Evolutionary conservation across 805 yeast species (phyloP).

Genomic region (Lachancea mirantina): DNA sequence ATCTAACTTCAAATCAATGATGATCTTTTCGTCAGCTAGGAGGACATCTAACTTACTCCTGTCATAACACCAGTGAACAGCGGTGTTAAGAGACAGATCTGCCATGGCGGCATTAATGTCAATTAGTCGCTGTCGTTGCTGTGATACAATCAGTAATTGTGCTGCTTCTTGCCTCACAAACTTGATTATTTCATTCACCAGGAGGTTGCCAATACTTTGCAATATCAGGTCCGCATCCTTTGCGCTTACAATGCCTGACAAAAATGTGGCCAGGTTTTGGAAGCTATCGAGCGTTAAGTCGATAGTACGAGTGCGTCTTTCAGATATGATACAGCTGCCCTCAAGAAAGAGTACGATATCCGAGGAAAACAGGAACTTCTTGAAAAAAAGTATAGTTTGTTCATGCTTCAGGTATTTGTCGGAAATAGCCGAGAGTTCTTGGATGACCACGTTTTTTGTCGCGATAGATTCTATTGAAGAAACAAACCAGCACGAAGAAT

Average conservation of each 20-base stretch:
- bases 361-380: slow-evolving; percentile 16
- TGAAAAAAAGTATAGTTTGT: slow-evolving; percentile 11
- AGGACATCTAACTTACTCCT: slow-evolving; percentile 15
- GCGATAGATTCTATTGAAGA: slow-evolving; percentile 19
- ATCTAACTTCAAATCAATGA: slow-evolving; percentile 22
- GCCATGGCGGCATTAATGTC: slow-evolving; percentile 11
- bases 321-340: not conserved
- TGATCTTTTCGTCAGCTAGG: slow-evolving; percentile 19
- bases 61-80: slow-evolving; percentile 14
- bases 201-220: slow-evolving; percentile 13
- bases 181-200: slow-evolving; percentile 21
- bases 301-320: not conserved
- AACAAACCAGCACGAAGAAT: slow-evolving; percentile 25
- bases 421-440: slow-evolving; percentile 11
- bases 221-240: slow-evolving; percentile 1
- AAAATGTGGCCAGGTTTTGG: slow-evolving; percentile 1
- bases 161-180: slow-evolving; percentile 17
- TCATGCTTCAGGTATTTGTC: slow-evolving; percentile 15
- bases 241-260: not conserved
- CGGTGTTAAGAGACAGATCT: slow-evolving; percentile 9
- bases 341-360: slow-evolving; percentile 8
- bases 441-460: slow-evolving; percentile 18
- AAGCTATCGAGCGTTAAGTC: slow-evolving; percentile 1
- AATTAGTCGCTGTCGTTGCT: slow-evolving; percentile 8
- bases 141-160: slow-evolving; percentile 12